Base-by-base conservation (phyloP, 83 land plant species). In the Picea engelmannii region DNA sequence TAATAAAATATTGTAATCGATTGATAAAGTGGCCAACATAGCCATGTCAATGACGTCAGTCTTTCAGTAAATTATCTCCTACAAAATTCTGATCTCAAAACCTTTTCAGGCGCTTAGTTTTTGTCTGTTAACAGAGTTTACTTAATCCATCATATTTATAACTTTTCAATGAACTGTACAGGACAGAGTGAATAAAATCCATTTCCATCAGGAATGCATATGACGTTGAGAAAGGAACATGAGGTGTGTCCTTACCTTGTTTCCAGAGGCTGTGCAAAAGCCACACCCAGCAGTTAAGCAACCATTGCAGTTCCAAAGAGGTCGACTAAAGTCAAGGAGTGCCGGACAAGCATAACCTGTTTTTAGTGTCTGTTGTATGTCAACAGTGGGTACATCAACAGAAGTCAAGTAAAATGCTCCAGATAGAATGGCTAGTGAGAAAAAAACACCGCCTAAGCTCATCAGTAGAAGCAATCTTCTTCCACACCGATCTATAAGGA, bases 401-500 rank as follows among this genome's bases (percentile, higher is more conserved):
- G 89, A 78, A 40, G 84, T 82, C 15, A 81, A 59, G 59, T 80
- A 82, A 77, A 96, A 93, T 6, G 98, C 84, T 27, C 78, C 89
- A 55, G 95, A 83, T 11, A 96, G 89, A 47, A 96, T 9, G 63
- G 62, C 13, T 20, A 96, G 96, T 61, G 98, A 93, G 40, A 93
- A 11, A 25, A 95, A 63, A 17, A 95, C 96, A n/a, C 99, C 99
- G 31, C 79, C 61, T 67, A 96, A 83, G 84, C 98, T 95, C 25
- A 87, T 47, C 25, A 93, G 80, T 21, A 92, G 89, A 59, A 96
- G 83, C 18, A 80, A 83, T 15, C 94, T 86, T 58, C 99, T 82
- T 10, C 99, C 99, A 69, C 80, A 82, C 64, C 92, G 94, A 81
- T 96, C 99, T 25, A 96, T 96, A 25, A 95, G 88, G 82, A 85